These are phyloP conservation scores for Thelephora terrestris DNA, from an alignment of 1,284 basidiomycete genomes.

Conservation along the genomic window DNA sequence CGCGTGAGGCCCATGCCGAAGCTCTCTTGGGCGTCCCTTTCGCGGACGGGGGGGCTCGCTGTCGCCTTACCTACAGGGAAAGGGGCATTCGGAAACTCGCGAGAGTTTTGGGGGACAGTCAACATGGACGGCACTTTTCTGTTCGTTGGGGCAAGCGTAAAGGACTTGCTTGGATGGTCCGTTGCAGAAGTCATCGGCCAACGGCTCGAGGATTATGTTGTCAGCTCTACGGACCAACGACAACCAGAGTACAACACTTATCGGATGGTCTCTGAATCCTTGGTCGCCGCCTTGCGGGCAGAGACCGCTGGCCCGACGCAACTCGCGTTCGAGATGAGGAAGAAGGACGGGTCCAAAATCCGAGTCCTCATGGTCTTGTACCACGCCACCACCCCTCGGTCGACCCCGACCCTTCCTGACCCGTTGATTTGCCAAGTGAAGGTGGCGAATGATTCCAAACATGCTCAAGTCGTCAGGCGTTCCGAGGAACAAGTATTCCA, in stretches of 20 bases:
- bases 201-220: constrained; percentile 43
- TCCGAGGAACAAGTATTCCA: constrained; percentile 50
- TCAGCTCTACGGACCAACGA: constrained; percentile 12
- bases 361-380: constrained; percentile 31
- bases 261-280: constrained; percentile 14
- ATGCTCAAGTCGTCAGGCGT: constrained; percentile 19
- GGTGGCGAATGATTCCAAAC: constrained; percentile 11
- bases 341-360: constrained; percentile 24
- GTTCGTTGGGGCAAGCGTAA: constrained; percentile 38
- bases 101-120: constrained; percentile 53
- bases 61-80: constrained; percentile 8
- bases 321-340: constrained; percentile 23
- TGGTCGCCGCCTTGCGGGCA: constrained; percentile 13
- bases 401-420: constrained; percentile 13
- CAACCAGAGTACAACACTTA: constrained; percentile 13
- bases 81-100: constrained; percentile 12
- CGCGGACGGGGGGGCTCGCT: constrained; percentile 36
- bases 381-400: constrained; percentile 14
- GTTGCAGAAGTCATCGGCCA: constrained; percentile 63
- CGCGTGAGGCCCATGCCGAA: constrained; percentile 58
- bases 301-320: constrained; percentile 16
- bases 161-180: constrained; percentile 55
- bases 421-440: constrained; percentile 24
- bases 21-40: constrained; percentile 51
- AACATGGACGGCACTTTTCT: constrained; percentile 41